Evolutionary conservation across 768 basidiomycete genomes (phyloP).

Genomic region (Cystofilobasidium capitatum): DNA sequence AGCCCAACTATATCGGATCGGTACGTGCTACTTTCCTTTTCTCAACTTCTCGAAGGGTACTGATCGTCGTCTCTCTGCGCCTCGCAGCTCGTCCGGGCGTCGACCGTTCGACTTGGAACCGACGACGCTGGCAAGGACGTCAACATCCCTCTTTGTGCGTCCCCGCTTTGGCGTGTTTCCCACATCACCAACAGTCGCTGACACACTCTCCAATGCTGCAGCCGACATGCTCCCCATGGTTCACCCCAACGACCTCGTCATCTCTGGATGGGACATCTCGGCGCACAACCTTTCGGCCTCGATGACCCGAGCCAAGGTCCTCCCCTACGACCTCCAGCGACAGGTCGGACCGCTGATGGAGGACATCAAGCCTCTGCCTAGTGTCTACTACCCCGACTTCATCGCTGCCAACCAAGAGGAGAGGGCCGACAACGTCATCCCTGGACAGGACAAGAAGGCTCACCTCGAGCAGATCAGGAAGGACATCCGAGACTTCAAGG

Average conservation of each 20-base stretch:
- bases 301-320: slow-evolving; percentile 84
- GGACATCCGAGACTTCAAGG: slow-evolving; percentile 92
- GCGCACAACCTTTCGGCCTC: slow-evolving; percentile 73
- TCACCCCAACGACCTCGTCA: slow-evolving; percentile 92
- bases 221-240: slow-evolving; percentile 9
- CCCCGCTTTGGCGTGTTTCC: slow-evolving; percentile 69
- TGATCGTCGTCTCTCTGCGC: background rate
- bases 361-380: slow-evolving; percentile 60
- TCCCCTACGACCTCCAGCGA: slow-evolving; percentile 93
- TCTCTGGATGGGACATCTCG: slow-evolving; percentile 96
- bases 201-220: background rate
- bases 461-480: slow-evolving; percentile 84
- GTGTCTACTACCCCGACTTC: slow-evolving; percentile 85
- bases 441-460: slow-evolving; percentile 72
- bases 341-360: slow-evolving; percentile 83
- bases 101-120: slow-evolving; percentile 80
- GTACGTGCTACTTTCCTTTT: background rate
- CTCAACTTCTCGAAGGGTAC: no score
- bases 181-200: background rate
- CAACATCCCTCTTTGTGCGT: slow-evolving; percentile 80
- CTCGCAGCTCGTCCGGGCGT: slow-evolving; percentile 75
- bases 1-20: slow-evolving; percentile 76
- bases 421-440: slow-evolving; percentile 85
- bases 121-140: slow-evolving; percentile 79
- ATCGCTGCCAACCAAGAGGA: slow-evolving; percentile 96